Conservation (phyloP, 176 grass and related monocot genomes). For the Aegilops bicornis region DNA sequence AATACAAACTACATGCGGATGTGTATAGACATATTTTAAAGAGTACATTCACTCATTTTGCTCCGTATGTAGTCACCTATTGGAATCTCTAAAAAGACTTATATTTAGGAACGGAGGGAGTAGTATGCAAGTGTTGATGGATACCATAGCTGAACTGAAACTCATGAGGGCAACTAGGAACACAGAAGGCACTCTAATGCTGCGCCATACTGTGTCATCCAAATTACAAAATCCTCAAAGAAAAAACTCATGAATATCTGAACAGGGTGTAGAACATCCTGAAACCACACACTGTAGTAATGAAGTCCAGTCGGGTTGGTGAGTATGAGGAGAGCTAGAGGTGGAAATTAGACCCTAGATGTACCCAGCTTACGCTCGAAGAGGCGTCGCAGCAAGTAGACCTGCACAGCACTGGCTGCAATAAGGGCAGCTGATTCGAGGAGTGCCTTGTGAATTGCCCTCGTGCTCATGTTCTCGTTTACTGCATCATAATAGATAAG, state of each 20-base stretch:
- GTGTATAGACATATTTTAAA: no score
- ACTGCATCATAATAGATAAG: slow-evolving; percentile 42
- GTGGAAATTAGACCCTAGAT: slow-evolving; percentile 63
- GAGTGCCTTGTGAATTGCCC: slow-evolving; percentile 76
- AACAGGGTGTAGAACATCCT: not conserved
- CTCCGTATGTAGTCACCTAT: no score
- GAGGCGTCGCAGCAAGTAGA: slow-evolving; percentile 71
- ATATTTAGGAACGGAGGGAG: no score
- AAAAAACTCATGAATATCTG: not conserved
- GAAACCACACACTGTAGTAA: not conserved
- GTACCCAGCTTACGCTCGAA: slow-evolving; percentile 70
- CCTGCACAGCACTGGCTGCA: slow-evolving; percentile 67
- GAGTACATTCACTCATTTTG: no score
- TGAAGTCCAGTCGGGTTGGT: not conserved
- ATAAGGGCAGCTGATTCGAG: slow-evolving; percentile 85
- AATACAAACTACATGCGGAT: no score
- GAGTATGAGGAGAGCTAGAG: not conserved
- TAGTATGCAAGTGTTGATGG: not conserved
- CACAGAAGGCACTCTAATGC: not conserved
- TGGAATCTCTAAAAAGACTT: no score
- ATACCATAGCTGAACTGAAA: not conserved
- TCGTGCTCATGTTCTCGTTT: slow-evolving; percentile 85
- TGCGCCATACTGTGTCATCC: not conserved
- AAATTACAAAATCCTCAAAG: slow-evolving; percentile 8
- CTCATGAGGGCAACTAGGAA: not conserved